Evolutionary conservation across 805 yeast species (phyloP).

Genomic region (Peterozyma toletana): DNA sequence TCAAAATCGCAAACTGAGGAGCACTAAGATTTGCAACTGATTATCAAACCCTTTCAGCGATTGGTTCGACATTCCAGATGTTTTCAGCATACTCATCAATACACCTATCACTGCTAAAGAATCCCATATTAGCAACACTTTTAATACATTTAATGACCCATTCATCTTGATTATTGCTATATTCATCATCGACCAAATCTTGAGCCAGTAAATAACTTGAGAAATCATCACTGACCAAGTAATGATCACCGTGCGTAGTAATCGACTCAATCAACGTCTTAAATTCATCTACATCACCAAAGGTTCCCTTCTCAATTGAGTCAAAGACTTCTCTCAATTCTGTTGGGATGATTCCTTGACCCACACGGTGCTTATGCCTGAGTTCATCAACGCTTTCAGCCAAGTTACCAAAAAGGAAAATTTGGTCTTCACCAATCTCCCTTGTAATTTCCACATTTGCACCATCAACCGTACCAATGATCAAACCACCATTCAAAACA

Average conservation of each 20-base stretch:
- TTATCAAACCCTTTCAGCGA: slow-evolving; percentile 16
- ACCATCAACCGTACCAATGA: slow-evolving; percentile 94
- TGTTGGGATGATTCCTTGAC: slow-evolving; percentile 45
- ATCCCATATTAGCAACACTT: slow-evolving; percentile 89
- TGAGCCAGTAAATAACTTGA: slow-evolving; percentile 83
- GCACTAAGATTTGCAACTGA: not conserved
- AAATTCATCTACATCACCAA: slow-evolving; percentile 65
- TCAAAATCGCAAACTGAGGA: no score
- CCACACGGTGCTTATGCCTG: slow-evolving; percentile 65
- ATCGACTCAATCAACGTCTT: slow-evolving; percentile 63
- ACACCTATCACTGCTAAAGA: slow-evolving; percentile 86
- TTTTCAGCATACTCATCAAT: slow-evolving; percentile 87
- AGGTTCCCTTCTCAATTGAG: slow-evolving; percentile 59
- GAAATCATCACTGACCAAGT: slow-evolving; percentile 84
- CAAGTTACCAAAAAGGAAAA: slow-evolving; percentile 85
- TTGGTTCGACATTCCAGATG: slow-evolving; percentile 89
- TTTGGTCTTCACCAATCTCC: slow-evolving; percentile 89
- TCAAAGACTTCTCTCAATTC: slow-evolving; percentile 55
- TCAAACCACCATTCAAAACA: slow-evolving; percentile 88
- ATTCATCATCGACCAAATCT: slow-evolving; percentile 64
- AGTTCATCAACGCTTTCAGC: slow-evolving; percentile 85
- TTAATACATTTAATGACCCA: slow-evolving; percentile 76
- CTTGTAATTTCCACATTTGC: slow-evolving; percentile 94
- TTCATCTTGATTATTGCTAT: slow-evolving; percentile 47
- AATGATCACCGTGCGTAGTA: slow-evolving; percentile 72